Base-by-base conservation (phyloP, 2,329 filamentous ascomycete genomes). In the Fusarium pilosicola region DNA sequence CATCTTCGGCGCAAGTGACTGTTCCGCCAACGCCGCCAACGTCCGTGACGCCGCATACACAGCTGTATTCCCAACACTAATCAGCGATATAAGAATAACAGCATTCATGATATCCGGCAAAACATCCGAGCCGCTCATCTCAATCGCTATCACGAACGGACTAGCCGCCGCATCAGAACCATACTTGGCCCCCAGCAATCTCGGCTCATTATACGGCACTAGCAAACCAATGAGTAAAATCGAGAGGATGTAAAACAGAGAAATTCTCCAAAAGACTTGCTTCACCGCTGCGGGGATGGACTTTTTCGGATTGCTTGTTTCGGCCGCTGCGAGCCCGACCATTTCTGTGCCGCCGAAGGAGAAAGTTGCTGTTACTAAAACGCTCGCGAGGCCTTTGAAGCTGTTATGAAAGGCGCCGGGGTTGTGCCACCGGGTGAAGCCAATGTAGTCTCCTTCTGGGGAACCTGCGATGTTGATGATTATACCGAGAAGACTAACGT, bases 231-330 rank as follows among this genome's bases (percentile, higher is more conserved):
- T 90, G 5, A 98, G 85, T 15, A 90, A 89, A 7, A 97, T 88
- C 0, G 93, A 93, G 30, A 96, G 90, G 57, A 97, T 87, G 84
- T 97, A 98, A 84, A 98, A 97, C 52, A 97, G 86, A 7, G 90
- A 90, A 78, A 97, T 97, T 74, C 95, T 91, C 95, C 95, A 97
- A 82, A 97, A 97, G 26, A 97, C 94, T 80, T 97, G 95, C 83
- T 97, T 97, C 77, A 96, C 91, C 15, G 95, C 95, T 1, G 90
- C 94, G 0, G 95, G 95, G 1, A 98, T 87, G 3, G 92, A 93
- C 79, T 96, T 94, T 63, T 92, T 88, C 4, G 93, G 93, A 77
- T 94, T 94, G 20, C 88, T 89, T 0, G 92, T 93, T 80, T 95
- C 93, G 28, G 93, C 93, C 1, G 93, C 92, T 4, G 92, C 92